Evolutionary conservation across 352 stramenopile genomes (phyloP), one percentile per base, ranked within the genome.

Genomic region (Phytophthora kernoviae): DNA sequence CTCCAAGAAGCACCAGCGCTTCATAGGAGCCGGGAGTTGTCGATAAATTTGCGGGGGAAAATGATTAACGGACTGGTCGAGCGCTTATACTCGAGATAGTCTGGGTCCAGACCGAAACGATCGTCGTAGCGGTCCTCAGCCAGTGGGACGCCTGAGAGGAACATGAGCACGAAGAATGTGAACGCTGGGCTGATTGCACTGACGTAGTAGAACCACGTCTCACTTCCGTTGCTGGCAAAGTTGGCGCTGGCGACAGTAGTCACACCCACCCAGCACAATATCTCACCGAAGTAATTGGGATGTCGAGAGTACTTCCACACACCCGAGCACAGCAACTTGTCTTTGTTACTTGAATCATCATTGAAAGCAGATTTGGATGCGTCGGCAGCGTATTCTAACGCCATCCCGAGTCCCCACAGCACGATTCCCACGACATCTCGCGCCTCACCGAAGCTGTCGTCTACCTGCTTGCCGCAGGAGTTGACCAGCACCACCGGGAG

Each of bases 261-360:
- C 12, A 90, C 17, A 10, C 82, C 82, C 44, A 81, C 54, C 91
- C 91, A 98, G 71, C 92, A 94, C 27, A 96, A 37, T n/a, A 97
- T 92, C 75, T 98, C 93, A 18, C 90, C 91, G 50, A 96, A 91
- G 70, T 98, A 98, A 56, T 98, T 98, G 0, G 93, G 91, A 73
- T 98, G 93, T 17, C 92, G 83, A 33, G 77, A 95, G 45, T 90
- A 96, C n/a, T 67, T 67, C 90, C 90, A 97, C 22, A 97, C 72
- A 17, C 87, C 84, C 4, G 62, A 75, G 21, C 53, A 62, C 24
- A 93, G 71, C 42, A 91, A 61, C 51, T 75, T 83, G 62, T 71
- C 65, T 24, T 79, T 73, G 68, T 87, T 87, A 14, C 45, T 63
- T 11, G 66, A 58, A 14, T 81, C 54, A 2, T 70, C 57, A 39